A percentile compares a stretch with the other conserved stretches of the same genome.
These are phyloP conservation scores for Eucalyptus cloeziana DNA, from an alignment of 345 rosid genomes.

Conservation along the genomic window DNA sequence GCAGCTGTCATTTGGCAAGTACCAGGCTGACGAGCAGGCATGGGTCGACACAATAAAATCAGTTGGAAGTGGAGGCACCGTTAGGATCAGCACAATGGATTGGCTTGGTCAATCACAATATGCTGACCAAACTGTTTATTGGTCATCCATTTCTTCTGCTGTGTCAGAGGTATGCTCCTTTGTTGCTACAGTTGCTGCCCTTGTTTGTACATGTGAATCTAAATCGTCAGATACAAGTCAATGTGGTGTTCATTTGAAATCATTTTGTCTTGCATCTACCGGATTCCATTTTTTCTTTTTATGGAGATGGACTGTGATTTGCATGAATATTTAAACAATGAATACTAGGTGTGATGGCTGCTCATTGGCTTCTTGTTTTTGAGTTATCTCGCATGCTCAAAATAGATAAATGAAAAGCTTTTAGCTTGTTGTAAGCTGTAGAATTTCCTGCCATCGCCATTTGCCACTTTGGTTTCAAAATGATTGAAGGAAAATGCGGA, in stretches of 20 bases:
- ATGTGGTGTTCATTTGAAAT: not conserved
- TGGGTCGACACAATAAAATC: constrained; percentile 84
- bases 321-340: not conserved
- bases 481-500: not conserved
- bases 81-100: constrained; percentile 80
- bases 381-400: not conserved
- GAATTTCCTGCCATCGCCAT: not conserved
- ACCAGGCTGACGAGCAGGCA: constrained; percentile 71
- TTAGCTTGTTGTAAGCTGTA: not conserved
- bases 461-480: not conserved
- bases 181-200: not conserved
- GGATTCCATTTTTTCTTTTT: not conserved
- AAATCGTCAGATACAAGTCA: not conserved
- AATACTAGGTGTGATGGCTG: not conserved
- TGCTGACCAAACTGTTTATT: constrained; percentile 36
- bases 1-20: constrained; percentile 67
- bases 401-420: not conserved
- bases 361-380: not conserved
- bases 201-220: not conserved
- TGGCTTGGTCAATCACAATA: constrained; percentile 95
- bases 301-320: not conserved
- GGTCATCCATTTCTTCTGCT: constrained; percentile 72
- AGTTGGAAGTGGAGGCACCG: constrained; percentile 38
- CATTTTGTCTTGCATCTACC: not conserved
- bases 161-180: constrained; percentile 49